phyloP scores from a whole-genome alignment of 1,284 basidiomycete genomes.

The Termitomyces sp. region DNA sequence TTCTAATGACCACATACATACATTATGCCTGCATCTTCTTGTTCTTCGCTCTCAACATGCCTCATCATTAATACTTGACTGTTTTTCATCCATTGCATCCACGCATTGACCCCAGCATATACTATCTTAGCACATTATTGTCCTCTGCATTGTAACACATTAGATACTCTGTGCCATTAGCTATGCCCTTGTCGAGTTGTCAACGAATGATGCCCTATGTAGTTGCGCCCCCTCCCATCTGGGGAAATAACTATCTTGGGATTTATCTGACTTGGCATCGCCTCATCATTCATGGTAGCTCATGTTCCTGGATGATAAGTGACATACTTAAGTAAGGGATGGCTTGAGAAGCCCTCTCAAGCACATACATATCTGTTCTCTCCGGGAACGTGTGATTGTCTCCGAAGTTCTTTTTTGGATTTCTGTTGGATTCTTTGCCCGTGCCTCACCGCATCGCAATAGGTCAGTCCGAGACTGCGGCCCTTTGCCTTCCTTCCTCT shows the following conservation, averaged over 20 bases:
- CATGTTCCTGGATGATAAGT: not conserved
- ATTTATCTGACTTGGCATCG: not conserved
- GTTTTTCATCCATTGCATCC: conserved; percentile 30
- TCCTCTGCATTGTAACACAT: conserved; percentile 26
- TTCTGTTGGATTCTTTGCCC: not conserved
- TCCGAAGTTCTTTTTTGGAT: not conserved
- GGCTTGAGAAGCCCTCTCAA: not conserved
- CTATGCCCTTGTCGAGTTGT: conserved; percentile 12
- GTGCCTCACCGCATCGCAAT: not conserved
- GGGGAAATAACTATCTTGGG: not conserved
- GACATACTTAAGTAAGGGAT: too few species aligned
- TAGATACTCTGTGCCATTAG: conserved; percentile 26
- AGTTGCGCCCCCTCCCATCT: too few species aligned
- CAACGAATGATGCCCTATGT: not conserved
- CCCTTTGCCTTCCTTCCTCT: not conserved
- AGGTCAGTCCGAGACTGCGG: not conserved
- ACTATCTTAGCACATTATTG: conserved; percentile 27
- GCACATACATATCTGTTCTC: not conserved
- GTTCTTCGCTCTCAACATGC: conserved; percentile 25
- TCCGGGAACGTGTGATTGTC: not conserved
- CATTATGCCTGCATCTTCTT: conserved; percentile 26
- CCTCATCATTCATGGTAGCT: not conserved
- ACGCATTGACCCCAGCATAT: conserved; percentile 30
- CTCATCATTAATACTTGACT: conserved; percentile 29
- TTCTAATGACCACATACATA: conserved; percentile 24